Base-by-base conservation (phyloP, 768 basidiomycete species). In the Termitomyces sp. region DNA sequence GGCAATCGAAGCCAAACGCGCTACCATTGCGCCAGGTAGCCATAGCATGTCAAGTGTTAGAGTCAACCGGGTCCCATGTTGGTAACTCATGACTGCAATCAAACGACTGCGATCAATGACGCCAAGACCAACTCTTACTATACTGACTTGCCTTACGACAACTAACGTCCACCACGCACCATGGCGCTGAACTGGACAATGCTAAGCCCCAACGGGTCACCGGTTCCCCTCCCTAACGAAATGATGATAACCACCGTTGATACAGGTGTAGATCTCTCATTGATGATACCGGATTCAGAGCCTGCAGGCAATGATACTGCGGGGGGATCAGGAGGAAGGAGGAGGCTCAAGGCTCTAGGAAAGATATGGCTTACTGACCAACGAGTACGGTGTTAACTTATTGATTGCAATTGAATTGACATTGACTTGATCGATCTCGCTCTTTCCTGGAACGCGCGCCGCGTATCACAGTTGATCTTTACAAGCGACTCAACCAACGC, bases 1-100 rank as follows among this genome's bases (percentile, higher is more conserved):
- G 76, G 83, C 84, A 64, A 80, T 88, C 87, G 88, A 90, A 90
- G 87, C 87, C 87, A 89, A 88, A 90, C 87, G 88, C 88, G 88
- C 88, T 90, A 88, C 88, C 88, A 89, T 90, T 89, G 88, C 85
- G 88, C 87, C 75, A 28, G 28, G 28, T 28, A 28, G 28, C 28
- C 28, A 28, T 28, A 28, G 7, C 5, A 28, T 28, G n/a, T n/a
- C n/a, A n/a, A n/a, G n/a, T n/a, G n/a, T n/a, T n/a, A n/a, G n/a
- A n/a, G n/a, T n/a, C n/a, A n/a, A n/a, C n/a, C n/a, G n/a, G n/a
- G n/a, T n/a, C n/a, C n/a, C n/a, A n/a, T n/a, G n/a, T n/a, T n/a
- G n/a, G n/a, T n/a, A n/a, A n/a, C n/a, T n/a, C n/a, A n/a, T n/a
- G n/a, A n/a, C n/a, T n/a, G n/a, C n/a, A n/a, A 32, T 32, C 30